Base-by-base conservation (phyloP, 148 eudicot genomes). In the Salicornia ramosissima region DNA sequence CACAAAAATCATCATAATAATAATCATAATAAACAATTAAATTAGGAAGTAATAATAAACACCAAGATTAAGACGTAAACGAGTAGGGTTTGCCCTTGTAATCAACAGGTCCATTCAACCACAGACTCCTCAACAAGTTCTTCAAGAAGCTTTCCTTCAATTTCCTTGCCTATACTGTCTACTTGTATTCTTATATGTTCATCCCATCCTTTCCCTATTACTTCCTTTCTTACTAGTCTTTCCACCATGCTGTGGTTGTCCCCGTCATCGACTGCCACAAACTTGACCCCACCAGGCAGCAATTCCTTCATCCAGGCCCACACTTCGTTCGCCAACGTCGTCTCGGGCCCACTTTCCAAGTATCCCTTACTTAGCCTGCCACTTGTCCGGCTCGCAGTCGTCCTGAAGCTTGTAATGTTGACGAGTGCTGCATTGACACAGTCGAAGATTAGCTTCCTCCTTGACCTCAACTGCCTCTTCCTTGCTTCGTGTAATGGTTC, bases 61-160 rank as follows among this genome's bases (percentile, higher is more conserved):
- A 63, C 30, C 21, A 62, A 24, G 31, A 9, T 40, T 63, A 63
- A 1, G 31, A 30, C 8, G n/a, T 12, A 63, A 62, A 24, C n/a
- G 22, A 24, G 67, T 43, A 40, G 16, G 16, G 49, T 10, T 4
- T 11, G 12, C 18, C 29, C 28, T 40, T 40, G 25, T 46, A 54
- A 67, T 80, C 83, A 77, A 36, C 85, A 83, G 22, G 83, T 83
- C 83, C 83, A 86, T 77, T 81, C 86, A 78, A 82, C 64, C 25
- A 91, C 82, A 73, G 82, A 76, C 60, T 90, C 96, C 58, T 86
- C 86, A 65, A 94, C 86, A 51, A 94, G 82, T 76, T 89, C 97
- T 50, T 87, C 86, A 70, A 94, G 76, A 81, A 94, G 72, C 81
- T 75, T 83, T 65, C 82, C 81, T 73, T 83, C 97, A 22, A 94